Base-by-base conservation (phyloP, 1,284 basidiomycete genomes). In the Ganoderma sinense region DNA sequence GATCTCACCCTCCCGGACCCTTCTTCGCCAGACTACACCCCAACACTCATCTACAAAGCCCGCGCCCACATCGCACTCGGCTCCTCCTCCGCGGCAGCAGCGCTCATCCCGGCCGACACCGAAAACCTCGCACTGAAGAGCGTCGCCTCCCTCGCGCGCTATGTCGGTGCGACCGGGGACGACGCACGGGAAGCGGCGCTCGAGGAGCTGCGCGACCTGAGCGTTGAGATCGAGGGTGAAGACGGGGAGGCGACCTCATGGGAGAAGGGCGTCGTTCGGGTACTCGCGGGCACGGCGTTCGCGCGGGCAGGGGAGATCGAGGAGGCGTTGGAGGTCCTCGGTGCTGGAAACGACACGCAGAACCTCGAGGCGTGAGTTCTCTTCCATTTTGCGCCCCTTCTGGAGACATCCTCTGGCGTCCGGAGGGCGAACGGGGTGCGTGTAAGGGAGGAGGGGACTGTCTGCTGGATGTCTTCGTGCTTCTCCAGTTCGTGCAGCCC, bases 241-340 rank as follows among this genome's bases (percentile, higher is more conserved):
- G 93, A 91, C 73, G 85, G 82, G 13, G 90, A 91, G 58, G 87
- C 86, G 7, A 87, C 83, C 20, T 86, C 89, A 39, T 85, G 84
- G 70, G 91, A 91, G 72, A 92, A 89, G 78, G 90, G 89, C 40
- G 80, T 89, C 36, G 94, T 97, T 1, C 85, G 90, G 66, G 93
- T 94, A 20, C 82, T 95, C 4, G 94, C 95, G 20, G 95, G 91
- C 7, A 95, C 93, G 3, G 93, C 95, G 0, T 97, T 97, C 80
- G 87, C 91, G 20, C 84, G 89, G 26, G 94, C 93, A 29, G 92
- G 92, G 4, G 96, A 98, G 82, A 81, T 93, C 20, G 96, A 97
- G 81, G 97, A 98, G 82, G 96, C 95, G 0, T 84, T 98, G 36
- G 95, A 97, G 79, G 96, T 94, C 0, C 85, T 98, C 36, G 90